Evolutionary conservation across 2,329 filamentous ascomycete genomes (phyloP).

Genomic region (Aplosporella prunicola): DNA sequence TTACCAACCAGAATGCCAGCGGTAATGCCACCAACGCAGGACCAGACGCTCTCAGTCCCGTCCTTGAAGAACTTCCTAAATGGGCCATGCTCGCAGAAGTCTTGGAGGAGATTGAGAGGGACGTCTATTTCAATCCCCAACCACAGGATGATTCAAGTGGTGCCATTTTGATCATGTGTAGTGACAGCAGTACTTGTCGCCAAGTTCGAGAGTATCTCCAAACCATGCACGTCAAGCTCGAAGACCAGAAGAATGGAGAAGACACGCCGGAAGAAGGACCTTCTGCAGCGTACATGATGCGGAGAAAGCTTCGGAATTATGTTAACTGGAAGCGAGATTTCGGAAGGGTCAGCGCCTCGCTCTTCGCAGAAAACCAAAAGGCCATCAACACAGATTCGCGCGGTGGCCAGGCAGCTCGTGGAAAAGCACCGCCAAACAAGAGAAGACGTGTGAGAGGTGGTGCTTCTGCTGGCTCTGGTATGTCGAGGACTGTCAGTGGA

Average conservation of each 20-base stretch:
- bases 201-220: slow-evolving; percentile 88
- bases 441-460: slow-evolving; percentile 76
- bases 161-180: slow-evolving; percentile 93
- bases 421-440: slow-evolving; percentile 71
- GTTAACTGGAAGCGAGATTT: slow-evolving; percentile 87
- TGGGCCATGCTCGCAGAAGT: slow-evolving; percentile 86
- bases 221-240: slow-evolving; percentile 68
- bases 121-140: slow-evolving; percentile 72
- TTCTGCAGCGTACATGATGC: slow-evolving; percentile 82
- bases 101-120: slow-evolving; percentile 84
- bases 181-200: slow-evolving; percentile 72
- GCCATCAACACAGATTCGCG: slow-evolving; percentile 56
- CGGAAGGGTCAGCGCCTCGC: slow-evolving; percentile 66
- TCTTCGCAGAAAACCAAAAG: slow-evolving; percentile 74
- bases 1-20: slow-evolving; percentile 44
- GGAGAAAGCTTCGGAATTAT: slow-evolving; percentile 75
- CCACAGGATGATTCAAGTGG: slow-evolving; percentile 76
- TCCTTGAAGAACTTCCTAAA: slow-evolving; percentile 90
- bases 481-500: slow-evolving; percentile 60
- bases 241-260: slow-evolving; percentile 31
- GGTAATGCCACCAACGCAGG: slow-evolving; percentile 36
- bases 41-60: slow-evolving; percentile 59
- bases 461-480: slow-evolving; percentile 47
- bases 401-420: slow-evolving; percentile 41
- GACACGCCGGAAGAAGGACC: slow-evolving; percentile 47